phyloP scores from a whole-genome alignment of 164 flowering plant genomes.

The Stephania japonica region DNA sequence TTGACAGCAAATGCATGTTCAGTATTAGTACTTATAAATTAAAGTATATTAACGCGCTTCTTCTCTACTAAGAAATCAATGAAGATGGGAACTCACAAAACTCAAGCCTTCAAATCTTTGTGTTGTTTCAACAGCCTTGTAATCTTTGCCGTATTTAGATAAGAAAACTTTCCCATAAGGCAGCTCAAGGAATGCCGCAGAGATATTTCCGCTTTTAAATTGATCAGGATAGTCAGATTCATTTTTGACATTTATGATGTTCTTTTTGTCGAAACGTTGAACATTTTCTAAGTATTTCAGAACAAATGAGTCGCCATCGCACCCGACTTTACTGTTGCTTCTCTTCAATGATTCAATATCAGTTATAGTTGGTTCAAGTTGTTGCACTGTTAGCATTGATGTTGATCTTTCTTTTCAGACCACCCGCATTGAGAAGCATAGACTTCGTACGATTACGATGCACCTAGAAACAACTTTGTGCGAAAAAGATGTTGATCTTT shows the following conservation, averaged over 20 bases:
- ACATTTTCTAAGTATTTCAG: slow-evolving; percentile 25
- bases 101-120: slow-evolving; percentile 30
- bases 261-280: slow-evolving; percentile 17
- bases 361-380: slow-evolving; percentile 25
- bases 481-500: too few species aligned
- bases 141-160: slow-evolving; percentile 27
- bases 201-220: slow-evolving; percentile 23
- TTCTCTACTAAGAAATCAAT: neutral
- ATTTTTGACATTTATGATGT: slow-evolving; percentile 20
- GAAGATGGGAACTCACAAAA: slow-evolving; percentile 19
- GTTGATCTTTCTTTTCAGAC: too few species aligned
- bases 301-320: slow-evolving; percentile 40
- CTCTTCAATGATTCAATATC: slow-evolving; percentile 23
- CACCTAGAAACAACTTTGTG: too few species aligned
- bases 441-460: too few species aligned
- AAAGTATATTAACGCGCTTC: too few species aligned
- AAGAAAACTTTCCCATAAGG: slow-evolving; percentile 36
- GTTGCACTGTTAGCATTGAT: slow-evolving; percentile 52
- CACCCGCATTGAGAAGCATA: too few species aligned
- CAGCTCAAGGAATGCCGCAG: slow-evolving; percentile 38
- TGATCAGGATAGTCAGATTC: slow-evolving; percentile 16
- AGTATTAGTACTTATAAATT: neutral
- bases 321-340: slow-evolving; percentile 30
- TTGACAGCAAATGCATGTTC: neutral
- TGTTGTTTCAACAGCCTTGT: slow-evolving; percentile 15